These are phyloP conservation scores for Cutaneotrichosporon mucoides DNA, from an alignment of 1,284 basidiomycete genomes.

Conservation along the genomic window DNA sequence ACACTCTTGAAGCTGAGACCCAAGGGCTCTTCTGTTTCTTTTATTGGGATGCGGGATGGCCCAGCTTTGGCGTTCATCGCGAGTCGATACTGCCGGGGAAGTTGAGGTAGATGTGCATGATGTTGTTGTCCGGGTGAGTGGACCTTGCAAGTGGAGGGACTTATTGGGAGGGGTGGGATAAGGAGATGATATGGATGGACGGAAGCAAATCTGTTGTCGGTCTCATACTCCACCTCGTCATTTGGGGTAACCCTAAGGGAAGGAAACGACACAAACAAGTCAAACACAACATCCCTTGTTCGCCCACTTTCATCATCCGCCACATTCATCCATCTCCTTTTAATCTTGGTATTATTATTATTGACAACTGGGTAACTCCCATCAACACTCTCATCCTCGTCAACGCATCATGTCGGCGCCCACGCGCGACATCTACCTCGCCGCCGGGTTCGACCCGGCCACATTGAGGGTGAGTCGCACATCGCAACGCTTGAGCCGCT, in stretches of 20 bases:
- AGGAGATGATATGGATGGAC: neutral
- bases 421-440: constrained; percentile 59
- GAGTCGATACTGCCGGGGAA: neutral
- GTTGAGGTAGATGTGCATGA: neutral
- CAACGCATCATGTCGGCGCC: constrained; percentile 37
- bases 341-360: too few relatives aligned
- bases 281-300: neutral
- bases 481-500: neutral
- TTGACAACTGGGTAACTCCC: neutral
- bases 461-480: constrained; percentile 55
- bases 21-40: neutral
- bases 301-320: neutral
- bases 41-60: neutral
- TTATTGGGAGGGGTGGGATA: too few relatives aligned
- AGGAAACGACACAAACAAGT: constrained; percentile 7
- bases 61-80: constrained; percentile 4
- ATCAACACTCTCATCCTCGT: neutral
- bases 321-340: neutral
- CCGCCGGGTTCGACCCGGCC: constrained; percentile 74
- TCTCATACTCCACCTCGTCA: too few relatives aligned
- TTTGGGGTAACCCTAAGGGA: too few relatives aligned
- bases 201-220: too few relatives aligned
- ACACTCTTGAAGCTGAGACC: constrained; percentile 14
- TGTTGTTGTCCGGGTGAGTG: neutral
- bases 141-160: neutral